Conservation (phyloP, 1,284 basidiomycete species). For the Porodaedalea pini region DNA sequence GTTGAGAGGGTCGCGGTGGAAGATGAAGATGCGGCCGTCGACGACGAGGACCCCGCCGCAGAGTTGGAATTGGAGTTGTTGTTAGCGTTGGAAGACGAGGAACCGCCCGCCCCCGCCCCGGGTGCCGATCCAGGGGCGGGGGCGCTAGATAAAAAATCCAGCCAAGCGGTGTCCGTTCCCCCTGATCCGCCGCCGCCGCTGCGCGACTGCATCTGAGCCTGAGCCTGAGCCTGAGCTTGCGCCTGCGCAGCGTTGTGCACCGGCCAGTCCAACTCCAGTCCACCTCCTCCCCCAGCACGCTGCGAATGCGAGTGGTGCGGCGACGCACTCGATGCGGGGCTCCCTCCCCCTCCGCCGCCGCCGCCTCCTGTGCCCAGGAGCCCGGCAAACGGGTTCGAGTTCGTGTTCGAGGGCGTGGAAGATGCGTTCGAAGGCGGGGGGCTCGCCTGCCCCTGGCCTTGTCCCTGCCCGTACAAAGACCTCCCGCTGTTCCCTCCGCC, state of each 20-base stretch:
- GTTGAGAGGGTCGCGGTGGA: not conserved
- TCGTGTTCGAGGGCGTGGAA: not conserved
- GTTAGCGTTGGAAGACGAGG: constrained; percentile 36
- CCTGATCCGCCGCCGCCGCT: constrained; percentile 7
- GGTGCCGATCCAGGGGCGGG: constrained; percentile 13
- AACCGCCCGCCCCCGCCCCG: constrained; percentile 33
- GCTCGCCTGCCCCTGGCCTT: not conserved
- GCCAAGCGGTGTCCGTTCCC: constrained; percentile 10
- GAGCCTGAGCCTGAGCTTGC: not conserved
- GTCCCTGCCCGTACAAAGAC: not conserved
- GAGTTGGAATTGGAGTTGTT: constrained; percentile 40
- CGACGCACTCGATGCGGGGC: not conserved
- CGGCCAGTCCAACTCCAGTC: constrained; percentile 11
- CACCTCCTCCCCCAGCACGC: not conserved
- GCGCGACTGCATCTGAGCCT: constrained; percentile 3
- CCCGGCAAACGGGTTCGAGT: constrained; percentile 11
- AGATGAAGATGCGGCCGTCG: not conserved
- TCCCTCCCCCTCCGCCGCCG: not conserved
- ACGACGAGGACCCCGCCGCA: not conserved
- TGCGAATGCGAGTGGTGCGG: constrained; percentile 3
- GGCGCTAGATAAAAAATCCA: constrained; percentile 22
- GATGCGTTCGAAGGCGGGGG: not conserved
- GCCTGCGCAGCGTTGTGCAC: not conserved
- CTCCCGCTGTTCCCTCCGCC: not conserved
- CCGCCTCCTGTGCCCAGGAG: constrained; percentile 8